A percentile compares a stretch with the other conserved stretches of the same genome.
phyloP scores from a whole-genome alignment of 805 yeast genomes.

The Cyberlindnera mrakii region DNA sequence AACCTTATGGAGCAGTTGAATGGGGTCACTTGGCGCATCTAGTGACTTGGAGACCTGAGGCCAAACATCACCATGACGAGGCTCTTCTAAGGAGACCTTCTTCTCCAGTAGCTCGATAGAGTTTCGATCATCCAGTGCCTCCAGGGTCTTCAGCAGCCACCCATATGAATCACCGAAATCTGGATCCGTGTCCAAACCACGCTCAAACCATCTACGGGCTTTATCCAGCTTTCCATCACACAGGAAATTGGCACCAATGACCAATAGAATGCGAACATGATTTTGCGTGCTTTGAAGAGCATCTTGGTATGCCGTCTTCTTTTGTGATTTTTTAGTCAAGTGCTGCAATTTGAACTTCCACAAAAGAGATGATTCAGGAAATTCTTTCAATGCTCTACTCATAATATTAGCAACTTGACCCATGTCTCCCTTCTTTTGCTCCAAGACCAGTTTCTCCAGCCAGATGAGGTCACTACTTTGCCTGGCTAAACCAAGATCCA shows the following conservation, averaged over 20 bases:
- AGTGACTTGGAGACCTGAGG: constrained; percentile 41
- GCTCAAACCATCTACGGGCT: constrained; percentile 69
- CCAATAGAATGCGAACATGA: constrained; percentile 48
- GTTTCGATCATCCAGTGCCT: constrained; percentile 19
- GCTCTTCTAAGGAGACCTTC: constrained; percentile 39
- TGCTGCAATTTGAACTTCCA: constrained; percentile 59
- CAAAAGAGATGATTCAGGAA: constrained; percentile 52
- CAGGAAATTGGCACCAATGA: constrained; percentile 67
- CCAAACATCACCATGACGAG: constrained; percentile 63
- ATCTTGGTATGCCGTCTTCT: constrained; percentile 55
- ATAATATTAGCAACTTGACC: constrained; percentile 49
- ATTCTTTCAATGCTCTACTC: constrained; percentile 49
- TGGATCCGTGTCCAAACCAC: constrained; percentile 50
- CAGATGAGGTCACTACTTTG: constrained; percentile 52
- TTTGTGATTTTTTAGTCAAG: constrained; percentile 40
- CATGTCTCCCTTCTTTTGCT: constrained; percentile 40
- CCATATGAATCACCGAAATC: constrained; percentile 76
- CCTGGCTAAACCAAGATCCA: constrained; percentile 55
- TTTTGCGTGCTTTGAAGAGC: constrained; percentile 67
- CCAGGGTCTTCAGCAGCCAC: constrained; percentile 43
- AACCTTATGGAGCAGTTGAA: constrained; percentile 32
- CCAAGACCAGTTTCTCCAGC: constrained; percentile 54
- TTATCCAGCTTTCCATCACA: constrained; percentile 53
- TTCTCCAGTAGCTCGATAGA: constrained; percentile 32
- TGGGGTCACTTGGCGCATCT: constrained; percentile 29